phyloP scores from a whole-genome alignment of 2,329 filamentous ascomycete species.

The Pseudogymnoascus sp. region DNA sequence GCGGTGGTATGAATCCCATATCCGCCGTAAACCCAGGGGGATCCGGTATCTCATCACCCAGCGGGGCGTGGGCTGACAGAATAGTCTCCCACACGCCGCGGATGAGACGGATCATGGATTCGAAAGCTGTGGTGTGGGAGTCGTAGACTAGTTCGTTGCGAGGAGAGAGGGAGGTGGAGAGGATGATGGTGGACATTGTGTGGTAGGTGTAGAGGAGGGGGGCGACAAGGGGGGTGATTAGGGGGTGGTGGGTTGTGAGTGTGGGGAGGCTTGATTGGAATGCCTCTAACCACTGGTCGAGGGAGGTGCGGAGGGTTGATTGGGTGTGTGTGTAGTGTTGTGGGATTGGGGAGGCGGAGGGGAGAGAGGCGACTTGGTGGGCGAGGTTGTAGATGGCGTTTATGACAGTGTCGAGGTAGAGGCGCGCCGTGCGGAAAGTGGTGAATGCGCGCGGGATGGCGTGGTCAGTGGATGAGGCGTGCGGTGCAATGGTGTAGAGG shows the following conservation, averaged over 20 bases:
- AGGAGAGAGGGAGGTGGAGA: constrained; percentile 26
- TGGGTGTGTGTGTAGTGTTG: neutral
- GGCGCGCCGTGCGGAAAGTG: constrained; percentile 5
- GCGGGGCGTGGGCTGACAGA: neutral
- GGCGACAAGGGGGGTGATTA: constrained; percentile 18
- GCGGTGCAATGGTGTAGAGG: neutral
- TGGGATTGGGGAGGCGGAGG: neutral
- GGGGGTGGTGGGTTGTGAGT: neutral
- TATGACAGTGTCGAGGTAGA: neutral
- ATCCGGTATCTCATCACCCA: constrained; percentile 12
- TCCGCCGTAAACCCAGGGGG: constrained; percentile 32
- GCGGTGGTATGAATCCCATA: constrained; percentile 36
- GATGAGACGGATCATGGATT: constrained; percentile 25
- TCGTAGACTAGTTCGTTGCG: constrained; percentile 32
- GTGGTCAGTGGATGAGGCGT: neutral
- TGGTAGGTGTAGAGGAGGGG: constrained; percentile 32
- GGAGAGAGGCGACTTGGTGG: neutral
- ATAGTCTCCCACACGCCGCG: constrained; percentile 4
- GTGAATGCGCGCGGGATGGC: neutral
- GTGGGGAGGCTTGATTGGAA: constrained; percentile 11
- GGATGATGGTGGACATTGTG: constrained; percentile 37
- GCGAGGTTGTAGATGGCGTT: neutral
- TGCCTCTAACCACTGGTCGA: constrained; percentile 11
- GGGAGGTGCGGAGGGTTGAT: neutral
- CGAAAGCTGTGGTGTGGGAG: constrained; percentile 27